Conservation (phyloP, 352 stramenopile genomes). For the Pythium utonaiense region DNA sequence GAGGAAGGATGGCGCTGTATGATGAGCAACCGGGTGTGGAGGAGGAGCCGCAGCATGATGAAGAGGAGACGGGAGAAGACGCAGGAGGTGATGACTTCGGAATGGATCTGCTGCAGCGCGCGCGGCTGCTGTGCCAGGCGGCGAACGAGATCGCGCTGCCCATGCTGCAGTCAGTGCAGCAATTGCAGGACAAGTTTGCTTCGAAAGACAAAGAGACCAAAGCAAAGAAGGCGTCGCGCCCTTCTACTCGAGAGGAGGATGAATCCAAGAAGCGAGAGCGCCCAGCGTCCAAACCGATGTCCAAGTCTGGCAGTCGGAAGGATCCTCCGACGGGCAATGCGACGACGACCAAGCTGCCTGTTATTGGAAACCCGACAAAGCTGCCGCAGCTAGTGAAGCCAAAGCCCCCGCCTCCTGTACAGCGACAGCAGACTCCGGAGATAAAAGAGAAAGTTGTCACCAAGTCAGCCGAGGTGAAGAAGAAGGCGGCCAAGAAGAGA, state of each 20-base stretch:
- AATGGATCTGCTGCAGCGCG: conserved; percentile 17
- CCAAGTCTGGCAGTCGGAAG: neutral
- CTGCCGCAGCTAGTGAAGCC: neutral
- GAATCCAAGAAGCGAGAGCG: neutral
- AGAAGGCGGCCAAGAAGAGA: conserved; percentile 8
- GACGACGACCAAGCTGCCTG: neutral
- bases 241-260: conserved; percentile 17
- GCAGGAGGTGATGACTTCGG: conserved; percentile 12
- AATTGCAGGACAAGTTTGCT: conserved; percentile 5
- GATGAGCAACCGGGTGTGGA: neutral
- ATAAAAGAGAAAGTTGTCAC: neutral
- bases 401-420: neutral
- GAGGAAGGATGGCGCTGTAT: conserved; percentile 3
- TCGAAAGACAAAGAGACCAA: conserved; percentile 11
- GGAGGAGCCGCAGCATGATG: conserved; percentile 12
- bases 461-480: neutral
- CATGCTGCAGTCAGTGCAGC: conserved; percentile 18
- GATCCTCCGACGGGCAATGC: neutral
- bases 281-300: neutral
- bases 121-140: conserved; percentile 19
- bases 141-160: conserved; percentile 29
- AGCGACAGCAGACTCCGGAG: neutral
- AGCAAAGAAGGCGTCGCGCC: neutral
- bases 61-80: neutral
- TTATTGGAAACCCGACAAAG: neutral